A percentile compares a stretch with the other conserved stretches of the same genome.
Conservation (phyloP, 768 basidiomycete genomes). For the Cystoderma amianthinum region DNA sequence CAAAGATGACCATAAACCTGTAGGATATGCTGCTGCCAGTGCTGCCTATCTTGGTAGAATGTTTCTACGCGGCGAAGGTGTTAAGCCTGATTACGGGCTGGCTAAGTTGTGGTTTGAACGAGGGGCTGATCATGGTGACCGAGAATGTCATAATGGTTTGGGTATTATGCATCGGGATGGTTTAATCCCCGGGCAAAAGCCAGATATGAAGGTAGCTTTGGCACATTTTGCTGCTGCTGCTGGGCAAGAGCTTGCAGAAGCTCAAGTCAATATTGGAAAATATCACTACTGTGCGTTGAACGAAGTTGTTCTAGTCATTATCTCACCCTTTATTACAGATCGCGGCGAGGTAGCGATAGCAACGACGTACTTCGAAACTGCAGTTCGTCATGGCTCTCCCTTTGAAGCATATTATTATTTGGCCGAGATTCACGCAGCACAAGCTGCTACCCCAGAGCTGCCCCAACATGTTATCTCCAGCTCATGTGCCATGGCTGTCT, state of each 20-base stretch:
- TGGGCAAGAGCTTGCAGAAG: conserved; percentile 84
- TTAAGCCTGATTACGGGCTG: conserved; percentile 62
- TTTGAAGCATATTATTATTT: conserved; percentile 96
- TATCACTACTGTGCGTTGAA: conserved; percentile 38
- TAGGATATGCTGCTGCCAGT: conserved; percentile 68
- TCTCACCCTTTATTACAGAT: conserved; percentile 31
- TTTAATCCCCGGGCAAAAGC: conserved; percentile 56
- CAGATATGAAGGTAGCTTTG: conserved; percentile 59
- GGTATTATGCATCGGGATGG: conserved; percentile 94
- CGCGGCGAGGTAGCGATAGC: conserved; percentile 64
- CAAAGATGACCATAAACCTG: conserved; percentile 45
- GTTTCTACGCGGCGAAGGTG: conserved; percentile 91
- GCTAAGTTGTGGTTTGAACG: conserved; percentile 96
- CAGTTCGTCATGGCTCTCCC: conserved; percentile 81
- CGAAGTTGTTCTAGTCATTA: conserved; percentile 11
- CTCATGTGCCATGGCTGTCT: conserved; percentile 84
- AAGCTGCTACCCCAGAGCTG: conserved; percentile 36
- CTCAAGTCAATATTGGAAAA: conserved; percentile 88
- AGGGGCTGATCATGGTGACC: conserved; percentile 72
- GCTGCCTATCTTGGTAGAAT: conserved; percentile 91
- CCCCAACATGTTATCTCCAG: conserved; percentile 50
- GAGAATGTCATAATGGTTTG: conserved; percentile 84
- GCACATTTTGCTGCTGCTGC: conserved; percentile 73
- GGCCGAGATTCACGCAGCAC: conserved; percentile 68
- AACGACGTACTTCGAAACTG: conserved; percentile 72